Evolutionary conservation across 805 yeast genomes (phyloP).

Genomic region (Lipomyces yamadae): DNA sequence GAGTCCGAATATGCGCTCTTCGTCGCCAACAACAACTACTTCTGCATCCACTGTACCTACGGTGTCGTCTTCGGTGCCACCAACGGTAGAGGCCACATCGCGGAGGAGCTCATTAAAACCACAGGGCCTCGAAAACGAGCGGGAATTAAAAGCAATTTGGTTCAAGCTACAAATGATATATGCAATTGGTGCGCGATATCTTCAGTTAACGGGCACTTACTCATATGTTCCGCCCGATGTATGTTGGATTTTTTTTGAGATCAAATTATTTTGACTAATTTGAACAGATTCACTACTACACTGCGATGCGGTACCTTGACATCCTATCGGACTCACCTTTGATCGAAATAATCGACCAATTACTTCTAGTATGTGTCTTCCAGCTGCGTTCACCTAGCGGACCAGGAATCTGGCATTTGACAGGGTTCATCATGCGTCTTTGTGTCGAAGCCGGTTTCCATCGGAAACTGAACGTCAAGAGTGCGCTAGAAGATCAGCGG

Average conservation of each 20-base stretch:
- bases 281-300: slow-evolving; percentile 25
- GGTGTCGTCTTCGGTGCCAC: background rate
- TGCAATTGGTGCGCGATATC: slow-evolving; percentile 35
- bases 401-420: slow-evolving; percentile 37
- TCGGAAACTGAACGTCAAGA: slow-evolving; percentile 18
- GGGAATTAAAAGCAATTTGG: slow-evolving; percentile 22
- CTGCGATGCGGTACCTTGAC: slow-evolving; percentile 33
- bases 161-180: slow-evolving; percentile 35
- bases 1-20: background rate
- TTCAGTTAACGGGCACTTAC: slow-evolving; percentile 30
- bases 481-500: slow-evolving; percentile 33
- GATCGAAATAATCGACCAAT: slow-evolving; percentile 32
- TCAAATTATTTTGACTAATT: background rate
- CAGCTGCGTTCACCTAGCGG: slow-evolving; percentile 35
- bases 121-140: slow-evolving; percentile 5
- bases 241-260: background rate
- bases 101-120: background rate
- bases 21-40: background rate
- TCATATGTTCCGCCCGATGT: slow-evolving; percentile 32
- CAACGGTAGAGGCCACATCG: background rate
- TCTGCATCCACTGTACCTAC: background rate
- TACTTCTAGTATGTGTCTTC: slow-evolving; percentile 29
- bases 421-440: slow-evolving; percentile 33
- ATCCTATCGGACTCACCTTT: slow-evolving; percentile 29
- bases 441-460: slow-evolving; percentile 37